A percentile compares a stretch with the other conserved stretches of the same genome.
Evolutionary conservation across 306 rosid genomes (phyloP).

Genomic region (Cicer judaicum): DNA sequence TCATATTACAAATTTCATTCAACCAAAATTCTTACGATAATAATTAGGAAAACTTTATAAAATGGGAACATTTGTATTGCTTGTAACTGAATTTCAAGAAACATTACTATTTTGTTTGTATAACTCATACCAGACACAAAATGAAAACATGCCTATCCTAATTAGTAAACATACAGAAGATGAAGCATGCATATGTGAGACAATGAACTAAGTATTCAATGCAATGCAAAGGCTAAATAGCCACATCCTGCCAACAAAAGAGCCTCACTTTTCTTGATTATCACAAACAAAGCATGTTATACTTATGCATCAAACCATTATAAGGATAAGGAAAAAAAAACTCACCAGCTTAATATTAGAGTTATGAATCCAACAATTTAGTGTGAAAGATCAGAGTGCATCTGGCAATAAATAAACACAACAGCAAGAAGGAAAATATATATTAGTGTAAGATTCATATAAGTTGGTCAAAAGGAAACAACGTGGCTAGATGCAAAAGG

Average conservation of each 20-base stretch:
- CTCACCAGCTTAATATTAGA: slow-evolving; percentile 63
- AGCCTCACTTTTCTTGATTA: neutral
- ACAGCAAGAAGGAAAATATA: slow-evolving; percentile 11
- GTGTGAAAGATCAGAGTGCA: slow-evolving; percentile 54
- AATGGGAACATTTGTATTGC: neutral
- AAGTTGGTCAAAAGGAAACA: slow-evolving; percentile 42
- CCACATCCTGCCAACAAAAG: slow-evolving; percentile 24
- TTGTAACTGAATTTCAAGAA: slow-evolving; percentile 7
- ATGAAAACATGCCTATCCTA: slow-evolving; percentile 4
- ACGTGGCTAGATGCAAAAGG: slow-evolving; percentile 47
- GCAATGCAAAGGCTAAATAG: slow-evolving; percentile 15
- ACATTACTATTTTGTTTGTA: neutral
- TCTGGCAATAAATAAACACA: slow-evolving; percentile 54
- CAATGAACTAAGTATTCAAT: slow-evolving; percentile 8
- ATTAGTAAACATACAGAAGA: slow-evolving; percentile 13
- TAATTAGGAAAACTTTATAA: neutral
- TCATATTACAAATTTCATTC: slow-evolving; percentile 6
- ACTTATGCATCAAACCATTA: slow-evolving; percentile 8
- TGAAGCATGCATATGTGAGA: neutral
- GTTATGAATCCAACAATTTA: slow-evolving; percentile 54
- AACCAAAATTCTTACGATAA: neutral
- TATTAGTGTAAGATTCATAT: slow-evolving; percentile 44
- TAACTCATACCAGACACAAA: neutral
- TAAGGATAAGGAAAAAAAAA: slow-evolving; percentile 46
- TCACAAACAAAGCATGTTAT: slow-evolving; percentile 17